phyloP scores from a whole-genome alignment of 2,329 filamentous ascomycete species.

The Paecilomyces dactylethromorphus region DNA sequence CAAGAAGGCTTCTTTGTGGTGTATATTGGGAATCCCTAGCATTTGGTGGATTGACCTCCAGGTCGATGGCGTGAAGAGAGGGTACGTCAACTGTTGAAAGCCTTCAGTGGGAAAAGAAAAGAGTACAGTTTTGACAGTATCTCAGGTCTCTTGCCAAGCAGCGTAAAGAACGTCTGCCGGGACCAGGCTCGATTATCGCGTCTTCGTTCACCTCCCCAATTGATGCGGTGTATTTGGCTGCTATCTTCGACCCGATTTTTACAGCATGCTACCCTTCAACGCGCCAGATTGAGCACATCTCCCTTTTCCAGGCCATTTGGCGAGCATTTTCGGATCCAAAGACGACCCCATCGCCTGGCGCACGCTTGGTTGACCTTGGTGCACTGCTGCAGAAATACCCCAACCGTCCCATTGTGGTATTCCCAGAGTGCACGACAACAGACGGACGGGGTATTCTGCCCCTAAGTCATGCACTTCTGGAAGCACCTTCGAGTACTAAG shows the following conservation, averaged over 20 bases:
- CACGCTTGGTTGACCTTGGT: slow-evolving; percentile 54
- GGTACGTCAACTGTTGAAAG: slow-evolving; percentile 42
- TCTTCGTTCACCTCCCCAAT: slow-evolving; percentile 88
- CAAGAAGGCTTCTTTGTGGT: slow-evolving; percentile 83
- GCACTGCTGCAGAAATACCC: slow-evolving; percentile 63
- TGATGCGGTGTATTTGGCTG: slow-evolving; percentile 87
- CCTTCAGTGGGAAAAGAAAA: not conserved
- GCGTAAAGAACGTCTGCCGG: slow-evolving; percentile 66
- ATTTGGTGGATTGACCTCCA: slow-evolving; percentile 99
- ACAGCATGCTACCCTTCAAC: slow-evolving; percentile 74
- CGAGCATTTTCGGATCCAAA: slow-evolving; percentile 61
- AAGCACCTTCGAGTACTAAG: slow-evolving; percentile 58
- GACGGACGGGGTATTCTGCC: slow-evolving; percentile 88
- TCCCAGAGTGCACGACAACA: slow-evolving; percentile 90
- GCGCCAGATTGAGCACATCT: slow-evolving; percentile 67
- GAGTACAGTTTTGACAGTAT: slow-evolving; percentile 4
- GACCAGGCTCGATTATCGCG: slow-evolving; percentile 74
- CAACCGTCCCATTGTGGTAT: slow-evolving; percentile 71
- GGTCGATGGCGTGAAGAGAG: slow-evolving; percentile 91
- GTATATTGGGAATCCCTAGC: slow-evolving; percentile 77
- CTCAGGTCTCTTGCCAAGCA: slow-evolving; percentile 63
- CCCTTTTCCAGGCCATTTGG: slow-evolving; percentile 67
- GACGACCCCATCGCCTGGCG: slow-evolving; percentile 38
- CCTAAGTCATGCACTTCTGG: slow-evolving; percentile 69
- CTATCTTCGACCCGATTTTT: slow-evolving; percentile 94